phyloP scores from a whole-genome alignment of 2,329 filamentous ascomycete genomes.

The Xylaria digitata region DNA sequence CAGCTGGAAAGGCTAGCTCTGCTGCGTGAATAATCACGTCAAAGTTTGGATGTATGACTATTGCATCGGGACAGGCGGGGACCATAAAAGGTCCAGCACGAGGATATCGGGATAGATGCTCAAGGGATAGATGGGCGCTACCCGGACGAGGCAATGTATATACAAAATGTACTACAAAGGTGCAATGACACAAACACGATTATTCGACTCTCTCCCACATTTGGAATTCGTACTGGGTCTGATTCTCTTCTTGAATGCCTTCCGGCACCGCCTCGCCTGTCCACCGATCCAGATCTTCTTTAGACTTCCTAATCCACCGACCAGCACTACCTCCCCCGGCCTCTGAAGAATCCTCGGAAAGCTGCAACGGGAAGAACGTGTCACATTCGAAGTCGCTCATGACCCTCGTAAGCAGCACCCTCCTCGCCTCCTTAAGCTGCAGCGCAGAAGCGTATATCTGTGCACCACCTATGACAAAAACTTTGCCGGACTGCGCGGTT shows the following conservation, averaged over 20 bases:
- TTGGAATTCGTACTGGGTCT: slow-evolving; percentile 75
- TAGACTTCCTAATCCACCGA: slow-evolving; percentile 65
- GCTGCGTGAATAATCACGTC: background rate
- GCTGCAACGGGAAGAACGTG: slow-evolving; percentile 74
- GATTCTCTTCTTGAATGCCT: slow-evolving; percentile 70
- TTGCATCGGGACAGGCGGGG: slow-evolving; percentile 10
- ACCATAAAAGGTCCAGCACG: slow-evolving; percentile 6
- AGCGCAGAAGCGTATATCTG: slow-evolving; percentile 85
- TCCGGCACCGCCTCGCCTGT: slow-evolving; percentile 72
- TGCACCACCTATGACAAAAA: slow-evolving; percentile 91
- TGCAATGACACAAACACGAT: slow-evolving; percentile 25
- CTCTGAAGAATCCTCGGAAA: slow-evolving; percentile 55
- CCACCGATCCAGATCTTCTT: slow-evolving; percentile 69
- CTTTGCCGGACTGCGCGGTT: slow-evolving; percentile 59
- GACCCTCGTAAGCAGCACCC: slow-evolving; percentile 78
- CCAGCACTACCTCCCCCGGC: slow-evolving; percentile 43
- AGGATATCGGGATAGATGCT: slow-evolving; percentile 10
- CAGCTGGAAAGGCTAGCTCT: slow-evolving; percentile 1
- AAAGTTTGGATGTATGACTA: slow-evolving; percentile 21
- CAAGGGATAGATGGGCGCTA: slow-evolving; percentile 15
- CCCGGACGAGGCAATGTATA: slow-evolving; percentile 25
- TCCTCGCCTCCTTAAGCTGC: slow-evolving; percentile 63
- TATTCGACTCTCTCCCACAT: slow-evolving; percentile 72
- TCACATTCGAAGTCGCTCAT: slow-evolving; percentile 79
- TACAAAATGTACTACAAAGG: slow-evolving; percentile 37